phyloP scores from a whole-genome alignment of 1,284 basidiomycete species.

The Sphagnurus paluster region DNA sequence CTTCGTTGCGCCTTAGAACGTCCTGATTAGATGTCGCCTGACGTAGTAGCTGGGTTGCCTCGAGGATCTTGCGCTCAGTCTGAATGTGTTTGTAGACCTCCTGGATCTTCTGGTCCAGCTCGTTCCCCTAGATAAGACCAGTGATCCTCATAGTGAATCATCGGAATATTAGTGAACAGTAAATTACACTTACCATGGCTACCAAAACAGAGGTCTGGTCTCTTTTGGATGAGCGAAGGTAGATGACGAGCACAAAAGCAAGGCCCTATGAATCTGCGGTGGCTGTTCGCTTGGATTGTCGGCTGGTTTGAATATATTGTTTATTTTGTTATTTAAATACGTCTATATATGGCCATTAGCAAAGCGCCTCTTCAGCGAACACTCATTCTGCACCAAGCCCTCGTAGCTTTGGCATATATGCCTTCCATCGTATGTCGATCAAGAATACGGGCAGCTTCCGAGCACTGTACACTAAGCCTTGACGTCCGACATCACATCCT shows the following conservation, averaged over 20 bases:
- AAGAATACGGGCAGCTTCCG: slow-evolving; percentile 31
- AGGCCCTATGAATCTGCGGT: slow-evolving; percentile 23
- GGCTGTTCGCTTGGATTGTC: slow-evolving; percentile 24
- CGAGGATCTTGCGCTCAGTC: slow-evolving; percentile 90
- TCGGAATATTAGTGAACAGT: background rate
- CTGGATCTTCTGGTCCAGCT: slow-evolving; percentile 89
- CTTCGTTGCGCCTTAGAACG: slow-evolving; percentile 79
- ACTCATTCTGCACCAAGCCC: background rate
- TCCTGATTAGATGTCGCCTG: slow-evolving; percentile 87
- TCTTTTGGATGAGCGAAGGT: slow-evolving; percentile 13
- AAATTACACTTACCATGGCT: slow-evolving; percentile 33
- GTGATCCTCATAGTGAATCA: slow-evolving; percentile 17
- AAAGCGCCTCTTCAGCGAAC: background rate
- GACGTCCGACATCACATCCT: slow-evolving; percentile 38
- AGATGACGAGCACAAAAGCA: slow-evolving; percentile 14
- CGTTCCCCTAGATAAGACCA: slow-evolving; percentile 40
- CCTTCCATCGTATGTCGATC: slow-evolving; percentile 33
- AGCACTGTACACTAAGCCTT: slow-evolving; percentile 35
- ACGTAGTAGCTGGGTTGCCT: slow-evolving; percentile 79
- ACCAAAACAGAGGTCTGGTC: slow-evolving; percentile 17
- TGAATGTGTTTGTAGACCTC: slow-evolving; percentile 89
- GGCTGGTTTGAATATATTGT: slow-evolving; percentile 22
- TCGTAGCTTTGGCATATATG: slow-evolving; percentile 23
- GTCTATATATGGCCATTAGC: slow-evolving; percentile 19
- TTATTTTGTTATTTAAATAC: slow-evolving; percentile 17